Percentiles rank a stretch among this genome's conserved stretches.
Evolutionary conservation across 2,329 filamentous ascomycete species (phyloP).

Genomic region (Claviceps fusiformis): DNA sequence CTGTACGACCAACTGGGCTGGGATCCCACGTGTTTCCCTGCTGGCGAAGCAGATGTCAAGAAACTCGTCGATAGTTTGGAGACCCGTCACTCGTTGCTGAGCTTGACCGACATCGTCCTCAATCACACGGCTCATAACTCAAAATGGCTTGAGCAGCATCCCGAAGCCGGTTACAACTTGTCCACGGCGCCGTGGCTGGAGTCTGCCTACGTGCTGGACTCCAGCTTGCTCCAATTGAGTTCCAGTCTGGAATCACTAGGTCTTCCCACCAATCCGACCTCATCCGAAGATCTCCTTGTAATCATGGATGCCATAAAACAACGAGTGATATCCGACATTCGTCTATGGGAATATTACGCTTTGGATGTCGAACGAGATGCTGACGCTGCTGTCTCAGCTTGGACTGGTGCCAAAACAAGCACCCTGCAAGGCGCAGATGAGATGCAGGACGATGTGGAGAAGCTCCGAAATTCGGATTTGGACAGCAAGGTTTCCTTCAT

Average conservation of each 20-base stretch:
- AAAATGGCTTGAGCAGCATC: slow-evolving; percentile 85
- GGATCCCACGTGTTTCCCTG: slow-evolving; percentile 69
- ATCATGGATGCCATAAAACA: slow-evolving; percentile 78
- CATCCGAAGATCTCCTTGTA: slow-evolving; percentile 56
- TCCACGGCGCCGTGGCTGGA: slow-evolving; percentile 72
- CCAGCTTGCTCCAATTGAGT: slow-evolving; percentile 60
- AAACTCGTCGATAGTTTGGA: slow-evolving; percentile 71
- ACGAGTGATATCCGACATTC: slow-evolving; percentile 62
- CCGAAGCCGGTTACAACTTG: slow-evolving; percentile 90
- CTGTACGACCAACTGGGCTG: slow-evolving; percentile 85
- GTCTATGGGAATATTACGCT: slow-evolving; percentile 89
- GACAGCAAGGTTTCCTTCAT: slow-evolving; percentile 48
- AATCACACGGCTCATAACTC: slow-evolving; percentile 97
- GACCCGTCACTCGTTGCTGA: slow-evolving; percentile 68
- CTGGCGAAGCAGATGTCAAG: slow-evolving; percentile 69
- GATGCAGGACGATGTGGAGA: slow-evolving; percentile 26
- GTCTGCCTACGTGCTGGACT: slow-evolving; percentile 48
- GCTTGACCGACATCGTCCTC: slow-evolving; percentile 90
- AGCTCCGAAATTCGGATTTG: slow-evolving; percentile 30
- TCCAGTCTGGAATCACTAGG: slow-evolving; percentile 55
- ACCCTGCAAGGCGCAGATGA: slow-evolving; percentile 32
- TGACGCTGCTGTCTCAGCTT: slow-evolving; percentile 55
- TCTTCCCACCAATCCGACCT: slow-evolving; percentile 61
- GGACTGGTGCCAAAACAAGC: slow-evolving; percentile 47
- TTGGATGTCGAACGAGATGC: slow-evolving; percentile 64